Percentiles rank a stretch among this genome's conserved stretches.
These are phyloP conservation scores for Didymella exigua DNA, from an alignment of 2,329 filamentous ascomycete species.

Conservation along the genomic window DNA sequence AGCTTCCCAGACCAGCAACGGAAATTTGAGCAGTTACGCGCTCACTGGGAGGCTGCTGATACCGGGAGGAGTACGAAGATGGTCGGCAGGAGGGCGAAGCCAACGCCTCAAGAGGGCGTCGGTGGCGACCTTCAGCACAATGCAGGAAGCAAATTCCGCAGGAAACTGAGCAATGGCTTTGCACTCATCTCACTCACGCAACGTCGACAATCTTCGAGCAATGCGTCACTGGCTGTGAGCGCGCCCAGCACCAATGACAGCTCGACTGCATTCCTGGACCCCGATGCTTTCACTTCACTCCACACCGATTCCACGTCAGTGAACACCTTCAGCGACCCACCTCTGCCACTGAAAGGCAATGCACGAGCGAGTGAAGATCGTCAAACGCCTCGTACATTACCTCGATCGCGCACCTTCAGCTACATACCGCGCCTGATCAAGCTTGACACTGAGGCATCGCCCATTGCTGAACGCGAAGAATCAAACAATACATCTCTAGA, in stretches of 20 bases:
- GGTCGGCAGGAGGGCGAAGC: constrained; percentile 37
- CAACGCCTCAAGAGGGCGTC: constrained; percentile 18
- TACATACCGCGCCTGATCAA: constrained; percentile 39
- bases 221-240: constrained; percentile 19
- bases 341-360: not conserved
- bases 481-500: constrained; percentile 9
- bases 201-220: constrained; percentile 22
- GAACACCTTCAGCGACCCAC: not conserved
- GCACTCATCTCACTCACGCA: constrained; percentile 43
- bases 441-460: constrained; percentile 13
- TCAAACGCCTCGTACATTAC: constrained; percentile 27
- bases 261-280: constrained; percentile 5
- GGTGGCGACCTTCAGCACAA: constrained; percentile 15
- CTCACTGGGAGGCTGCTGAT: constrained; percentile 42
- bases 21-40: constrained; percentile 41
- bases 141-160: constrained; percentile 36
- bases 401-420: constrained; percentile 41
- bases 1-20: constrained; percentile 38
- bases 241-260: constrained; percentile 14
- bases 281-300: constrained; percentile 19
- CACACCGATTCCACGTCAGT: constrained; percentile 4
- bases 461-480: constrained; percentile 8
- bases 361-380: constrained; percentile 2
- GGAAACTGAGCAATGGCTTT: constrained; percentile 43
- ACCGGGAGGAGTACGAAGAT: constrained; percentile 24